Conservation (phyloP, 257 asterid species). For the Henckelia pumila region DNA sequence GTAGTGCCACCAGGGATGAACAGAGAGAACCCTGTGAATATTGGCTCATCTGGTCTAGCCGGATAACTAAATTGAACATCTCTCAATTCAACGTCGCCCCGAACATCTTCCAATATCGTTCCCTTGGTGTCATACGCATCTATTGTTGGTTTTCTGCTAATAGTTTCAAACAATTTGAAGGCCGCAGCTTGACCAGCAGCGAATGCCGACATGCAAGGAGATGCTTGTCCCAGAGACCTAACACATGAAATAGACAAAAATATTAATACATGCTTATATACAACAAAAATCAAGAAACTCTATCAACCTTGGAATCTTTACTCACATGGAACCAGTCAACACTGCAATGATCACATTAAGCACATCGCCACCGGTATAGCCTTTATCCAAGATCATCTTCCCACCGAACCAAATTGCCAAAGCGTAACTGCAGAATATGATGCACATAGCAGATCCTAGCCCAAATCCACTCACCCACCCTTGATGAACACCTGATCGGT, state of each 20-base stretch:
- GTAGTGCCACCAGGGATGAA: constrained; percentile 38
- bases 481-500: constrained; percentile 49
- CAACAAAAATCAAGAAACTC: background rate
- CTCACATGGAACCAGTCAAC: constrained; percentile 63
- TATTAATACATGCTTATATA: background rate
- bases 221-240: constrained; percentile 38
- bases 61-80: constrained; percentile 51
- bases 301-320: background rate
- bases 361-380: constrained; percentile 67
- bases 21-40: constrained; percentile 41
- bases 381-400: constrained; percentile 63
- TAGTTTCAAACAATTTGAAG: constrained; percentile 49
- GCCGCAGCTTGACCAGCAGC: constrained; percentile 47
- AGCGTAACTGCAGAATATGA: constrained; percentile 57
- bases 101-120: constrained; percentile 31
- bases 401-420: constrained; percentile 71
- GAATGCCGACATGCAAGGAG: constrained; percentile 45
- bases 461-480: constrained; percentile 64
- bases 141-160: constrained; percentile 41
- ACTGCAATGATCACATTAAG: constrained; percentile 56
- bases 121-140: constrained; percentile 48
- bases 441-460: constrained; percentile 46
- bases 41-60: constrained; percentile 38
- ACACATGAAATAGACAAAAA: background rate
- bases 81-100: constrained; percentile 41